Percentiles rank a stretch among this genome's conserved stretches.
Conservation (phyloP, 305 asterid species). For the Solanum hybrid region DNA sequence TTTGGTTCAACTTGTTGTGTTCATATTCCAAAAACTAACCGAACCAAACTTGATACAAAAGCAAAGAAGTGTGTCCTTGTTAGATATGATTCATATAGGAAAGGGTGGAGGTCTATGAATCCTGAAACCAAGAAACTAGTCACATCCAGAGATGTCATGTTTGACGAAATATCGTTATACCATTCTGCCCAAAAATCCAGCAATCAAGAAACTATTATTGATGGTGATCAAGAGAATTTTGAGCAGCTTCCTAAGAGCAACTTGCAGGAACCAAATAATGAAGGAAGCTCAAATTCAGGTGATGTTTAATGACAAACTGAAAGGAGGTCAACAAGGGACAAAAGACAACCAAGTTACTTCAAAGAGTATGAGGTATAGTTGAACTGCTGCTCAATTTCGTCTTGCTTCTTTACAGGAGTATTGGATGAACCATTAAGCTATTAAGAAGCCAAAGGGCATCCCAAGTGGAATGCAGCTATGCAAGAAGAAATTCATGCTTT, state of each 20-base stretch:
- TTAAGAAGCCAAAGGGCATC: neutral
- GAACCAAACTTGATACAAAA: no score
- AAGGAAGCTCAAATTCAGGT: neutral
- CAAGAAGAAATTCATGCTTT: neutral
- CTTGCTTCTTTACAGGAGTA: neutral
- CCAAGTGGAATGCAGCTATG: neutral
- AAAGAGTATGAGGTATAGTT: neutral
- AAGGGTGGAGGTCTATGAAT: no score
- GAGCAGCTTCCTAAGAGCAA: neutral
- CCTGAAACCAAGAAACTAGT: no score
- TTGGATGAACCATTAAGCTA: neutral
- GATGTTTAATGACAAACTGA: neutral
- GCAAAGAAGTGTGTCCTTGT: no score
- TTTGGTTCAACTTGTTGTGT: neutral
- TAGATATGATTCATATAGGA: no score
- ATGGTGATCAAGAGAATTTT: neutral
- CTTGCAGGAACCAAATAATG: neutral
- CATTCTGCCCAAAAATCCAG: neutral
- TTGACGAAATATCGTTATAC: neutral
- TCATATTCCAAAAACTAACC: no score
- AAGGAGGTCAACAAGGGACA: neutral
- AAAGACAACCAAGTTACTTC: neutral
- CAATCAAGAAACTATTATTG: neutral
- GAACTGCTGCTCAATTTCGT: neutral
- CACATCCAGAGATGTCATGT: no score